Percentiles rank a stretch among this genome's conserved stretches.
phyloP scores from a whole-genome alignment of 2,329 filamentous ascomycete species.

The Acrocalymma vagum region DNA sequence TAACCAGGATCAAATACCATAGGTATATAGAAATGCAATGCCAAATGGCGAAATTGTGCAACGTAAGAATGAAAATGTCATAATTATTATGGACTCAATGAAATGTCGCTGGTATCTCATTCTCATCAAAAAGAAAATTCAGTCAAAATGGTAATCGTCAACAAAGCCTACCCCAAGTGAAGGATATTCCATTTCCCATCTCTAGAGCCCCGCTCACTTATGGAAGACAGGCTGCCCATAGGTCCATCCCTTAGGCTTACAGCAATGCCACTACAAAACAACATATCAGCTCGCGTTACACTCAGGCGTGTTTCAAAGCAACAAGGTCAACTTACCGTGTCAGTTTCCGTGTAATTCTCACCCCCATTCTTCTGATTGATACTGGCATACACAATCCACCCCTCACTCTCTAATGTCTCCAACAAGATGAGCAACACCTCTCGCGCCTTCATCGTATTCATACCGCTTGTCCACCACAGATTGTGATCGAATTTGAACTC shows the following conservation, averaged over 20 bases:
- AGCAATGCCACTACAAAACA: slow-evolving; percentile 27
- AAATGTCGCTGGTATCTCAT: too few relatives aligned
- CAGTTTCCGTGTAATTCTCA: slow-evolving; percentile 25
- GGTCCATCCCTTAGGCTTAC: slow-evolving; percentile 27
- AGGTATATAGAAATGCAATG: too few relatives aligned
- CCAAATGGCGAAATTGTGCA: too few relatives aligned
- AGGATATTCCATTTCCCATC: too few relatives aligned
- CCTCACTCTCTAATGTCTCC: slow-evolving; percentile 45
- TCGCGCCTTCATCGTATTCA: slow-evolving; percentile 47
- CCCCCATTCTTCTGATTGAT: slow-evolving; percentile 42
- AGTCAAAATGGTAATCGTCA: too few relatives aligned
- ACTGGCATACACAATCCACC: slow-evolving; percentile 51
- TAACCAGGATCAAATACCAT: too few relatives aligned
- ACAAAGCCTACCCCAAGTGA: too few relatives aligned
- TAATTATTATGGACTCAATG: too few relatives aligned
- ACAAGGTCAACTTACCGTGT: slow-evolving; percentile 22
- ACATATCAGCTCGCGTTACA: slow-evolving; percentile 4
- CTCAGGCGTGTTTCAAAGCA: background rate
- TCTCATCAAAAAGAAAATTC: too few relatives aligned
- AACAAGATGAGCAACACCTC: slow-evolving; percentile 45
- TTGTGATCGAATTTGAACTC: slow-evolving; percentile 47
- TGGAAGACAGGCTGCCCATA: slow-evolving; percentile 30
- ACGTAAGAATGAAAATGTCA: too few relatives aligned
- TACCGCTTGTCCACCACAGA: slow-evolving; percentile 41
- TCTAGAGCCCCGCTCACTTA: too few relatives aligned